Base-by-base conservation (phyloP, 495 filamentous ascomycete genomes). In the Jackrogersella minutella region DNA sequence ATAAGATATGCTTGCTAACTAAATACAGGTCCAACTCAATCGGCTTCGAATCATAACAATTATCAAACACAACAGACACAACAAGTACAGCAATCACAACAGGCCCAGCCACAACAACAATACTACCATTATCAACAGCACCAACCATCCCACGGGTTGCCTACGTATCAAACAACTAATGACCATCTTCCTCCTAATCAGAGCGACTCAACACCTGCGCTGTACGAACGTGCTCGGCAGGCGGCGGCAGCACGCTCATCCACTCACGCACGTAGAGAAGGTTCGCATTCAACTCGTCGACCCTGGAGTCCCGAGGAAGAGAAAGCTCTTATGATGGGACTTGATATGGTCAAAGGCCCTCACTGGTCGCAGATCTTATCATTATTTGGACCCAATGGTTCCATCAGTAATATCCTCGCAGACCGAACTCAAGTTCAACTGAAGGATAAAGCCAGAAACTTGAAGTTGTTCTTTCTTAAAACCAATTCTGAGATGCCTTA, bases 391-490 rank as follows among this genome's bases (percentile, higher is more conserved):
- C 85, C 86, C 0, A 91, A 91, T 31, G 93, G 93, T 3, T 89
- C 88, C 2, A 86, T 95, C 53, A 93, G 89, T 49, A 89, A 95
- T 64, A 89, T 92, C 4, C 81, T 98, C 33, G 96, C 96, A 68
- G 94, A 97, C 68, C 87, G 93, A 37, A 96, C 93, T 49, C 93
- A 98, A 73, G 94, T 97, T 0, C 93, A 97, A 71, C 81, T 97
- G 11, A 97, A 97, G 72, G 93, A 98, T 72, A 98, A 98, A 74
- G 93, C 93, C 7, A 84, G 93, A 33, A 98, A 98, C 58, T 75
- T 98, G 56, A 98, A 98, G 75, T 84, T 98, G 0, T 97, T 96
- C 79, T 97, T 97, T 76, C 79, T 98, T 51, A 98, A 98, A 79
- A 94, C 89, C 22, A 90, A 90, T 13, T 93, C 92, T 13, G 94